Evolutionary conservation across 2,329 filamentous ascomycete genomes (phyloP), one percentile per base, ranked within the genome.

Genomic region (Amylocarpus encephaloides): DNA sequence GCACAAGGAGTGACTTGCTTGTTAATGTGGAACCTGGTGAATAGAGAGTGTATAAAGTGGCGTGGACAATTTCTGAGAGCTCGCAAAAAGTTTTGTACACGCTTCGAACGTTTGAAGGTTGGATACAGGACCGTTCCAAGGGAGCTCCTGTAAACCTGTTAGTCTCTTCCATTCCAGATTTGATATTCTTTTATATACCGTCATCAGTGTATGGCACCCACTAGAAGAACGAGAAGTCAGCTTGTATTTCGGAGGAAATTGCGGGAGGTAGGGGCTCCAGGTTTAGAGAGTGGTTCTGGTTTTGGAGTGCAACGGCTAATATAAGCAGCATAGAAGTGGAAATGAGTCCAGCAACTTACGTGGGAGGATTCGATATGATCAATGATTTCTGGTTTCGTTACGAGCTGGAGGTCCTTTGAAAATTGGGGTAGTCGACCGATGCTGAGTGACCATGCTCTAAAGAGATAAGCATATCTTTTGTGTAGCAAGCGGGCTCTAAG

Each of bases 61-160:
- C 78, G 63, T 87, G 86, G 1, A 88, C 80, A 1, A 89, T 76
- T 66, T 88, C 84, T 54, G 83, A 87, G 45, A 90, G 74, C 60
- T 84, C 80, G 61, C 82, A 85, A 58, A 88, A 83, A 56, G 83
- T 79, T 65, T 79, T 82, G 63, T 80, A 83, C 5, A 85, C 78
- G 1, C 81, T 83, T 19, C 83, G 74, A 30, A 88, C 82, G 52
- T 86, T 85, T 2, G 79, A 85, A 0, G 80, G 79, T 57, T 84
- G 82, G 66, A 64, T 79, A 75, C 79, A 57, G 77, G 76, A 59
- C 78, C 78, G 1, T 73, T 82, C 59, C 76, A 83, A 1, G 74
- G 79, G 61, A 15, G 56, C 56, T 19, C 60, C 62, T 65, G 19
- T 13, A 22, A 49, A 7, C 33, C 38, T 29, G 18, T 53, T 15